These are phyloP conservation scores for Saccharomyces mikatae DNA, from an alignment of 805 yeast species.

Conservation along the genomic window DNA sequence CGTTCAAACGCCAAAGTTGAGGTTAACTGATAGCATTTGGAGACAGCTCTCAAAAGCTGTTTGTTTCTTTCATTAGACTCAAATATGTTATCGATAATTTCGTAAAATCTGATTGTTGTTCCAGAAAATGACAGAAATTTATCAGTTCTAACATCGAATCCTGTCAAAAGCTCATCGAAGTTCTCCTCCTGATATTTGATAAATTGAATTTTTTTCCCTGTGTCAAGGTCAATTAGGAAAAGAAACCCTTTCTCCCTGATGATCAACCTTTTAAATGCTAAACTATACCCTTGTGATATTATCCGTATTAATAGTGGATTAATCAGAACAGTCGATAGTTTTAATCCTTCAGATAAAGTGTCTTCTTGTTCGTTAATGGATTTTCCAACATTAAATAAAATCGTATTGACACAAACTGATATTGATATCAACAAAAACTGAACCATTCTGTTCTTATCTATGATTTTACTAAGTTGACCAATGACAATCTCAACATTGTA, in stretches of 20 bases:
- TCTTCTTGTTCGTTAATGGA: not conserved
- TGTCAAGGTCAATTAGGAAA: conserved; percentile 5
- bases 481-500: conserved; percentile 14
- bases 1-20: conserved; percentile 19
- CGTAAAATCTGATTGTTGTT: conserved; percentile 9
- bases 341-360: conserved; percentile 1
- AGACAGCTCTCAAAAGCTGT: conserved; percentile 6
- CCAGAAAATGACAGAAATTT: conserved; percentile 10
- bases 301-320: conserved; percentile 17
- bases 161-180: conserved; percentile 4
- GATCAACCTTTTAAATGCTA: conserved; percentile 17
- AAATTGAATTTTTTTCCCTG: not conserved
- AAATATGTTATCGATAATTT: conserved; percentile 14
- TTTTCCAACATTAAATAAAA: conserved; percentile 1
- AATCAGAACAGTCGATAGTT: conserved; percentile 13
- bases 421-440: conserved; percentile 14
- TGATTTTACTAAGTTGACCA: conserved; percentile 2
- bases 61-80: conserved; percentile 3
- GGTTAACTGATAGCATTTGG: conserved; percentile 13
- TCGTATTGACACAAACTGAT: conserved; percentile 14
- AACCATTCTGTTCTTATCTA: conserved; percentile 12
- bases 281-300: conserved; percentile 18
- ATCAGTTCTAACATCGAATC: conserved; percentile 7
- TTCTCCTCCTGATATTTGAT: conserved; percentile 1
- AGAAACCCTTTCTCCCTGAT: conserved; percentile 14